Conservation (phyloP, 108 stramenopile species). For the Stephanodiscus minutulus region DNA sequence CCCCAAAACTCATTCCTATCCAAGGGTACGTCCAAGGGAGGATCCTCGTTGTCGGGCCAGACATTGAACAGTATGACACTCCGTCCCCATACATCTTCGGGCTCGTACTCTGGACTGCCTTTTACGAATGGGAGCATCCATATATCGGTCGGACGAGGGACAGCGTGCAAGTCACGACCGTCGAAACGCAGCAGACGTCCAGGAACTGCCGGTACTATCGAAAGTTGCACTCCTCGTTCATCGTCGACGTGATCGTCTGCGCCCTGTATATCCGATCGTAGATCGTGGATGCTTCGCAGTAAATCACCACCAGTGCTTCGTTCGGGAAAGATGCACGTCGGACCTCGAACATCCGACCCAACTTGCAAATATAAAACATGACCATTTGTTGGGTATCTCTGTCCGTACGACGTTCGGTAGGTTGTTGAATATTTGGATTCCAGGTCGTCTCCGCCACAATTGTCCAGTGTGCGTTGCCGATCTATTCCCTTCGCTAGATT, state of each 20-base stretch:
- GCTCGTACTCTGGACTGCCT: slow-evolving; percentile 51
- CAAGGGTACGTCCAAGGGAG: slow-evolving; percentile 62
- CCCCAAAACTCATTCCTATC: slow-evolving; percentile 26
- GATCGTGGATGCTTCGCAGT: slow-evolving; percentile 11
- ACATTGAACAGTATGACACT: slow-evolving; percentile 82
- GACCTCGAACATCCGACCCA: slow-evolving; percentile 65
- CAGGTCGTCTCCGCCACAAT: slow-evolving; percentile 13
- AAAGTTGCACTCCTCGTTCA: slow-evolving; percentile 40
- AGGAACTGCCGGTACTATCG: slow-evolving; percentile 63
- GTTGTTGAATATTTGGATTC: slow-evolving; percentile 37
- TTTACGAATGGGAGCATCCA: slow-evolving; percentile 70
- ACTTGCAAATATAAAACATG: slow-evolving; percentile 78
- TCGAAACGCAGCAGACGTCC: slow-evolving; percentile 75
- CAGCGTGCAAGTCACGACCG: slow-evolving; percentile 74
- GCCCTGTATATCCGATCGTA: neutral
- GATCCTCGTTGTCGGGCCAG: slow-evolving; percentile 57
- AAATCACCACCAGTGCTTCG: slow-evolving; percentile 62
- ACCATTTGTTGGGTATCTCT: slow-evolving; percentile 64
- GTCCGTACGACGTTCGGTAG: slow-evolving; percentile 18
- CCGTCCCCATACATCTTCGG: slow-evolving; percentile 63
- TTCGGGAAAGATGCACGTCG: slow-evolving; percentile 69
- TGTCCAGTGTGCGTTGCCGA: neutral
- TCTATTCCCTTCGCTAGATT: slow-evolving; percentile 55
- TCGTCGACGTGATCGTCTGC: slow-evolving; percentile 7
- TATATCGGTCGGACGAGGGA: slow-evolving; percentile 71